Percentiles rank a stretch among this genome's conserved stretches.
Evolutionary conservation across 225 moss, liverwort and hornwort species (phyloP).

Genomic region (Physcomitrium patens): DNA sequence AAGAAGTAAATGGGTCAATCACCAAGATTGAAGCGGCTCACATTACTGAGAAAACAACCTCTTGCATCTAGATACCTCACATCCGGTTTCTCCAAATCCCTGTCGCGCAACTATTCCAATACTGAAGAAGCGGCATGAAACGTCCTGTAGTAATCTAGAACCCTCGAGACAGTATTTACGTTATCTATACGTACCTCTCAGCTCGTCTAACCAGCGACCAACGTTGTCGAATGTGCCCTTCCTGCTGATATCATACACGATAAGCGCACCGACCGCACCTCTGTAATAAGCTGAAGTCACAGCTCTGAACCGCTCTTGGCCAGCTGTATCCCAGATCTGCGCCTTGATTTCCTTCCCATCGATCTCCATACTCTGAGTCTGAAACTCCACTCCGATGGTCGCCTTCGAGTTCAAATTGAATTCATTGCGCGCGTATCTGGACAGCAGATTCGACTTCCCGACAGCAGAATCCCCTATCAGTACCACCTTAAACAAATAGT

Average conservation of each 20-base stretch:
- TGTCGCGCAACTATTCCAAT: not conserved
- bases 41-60: not conserved
- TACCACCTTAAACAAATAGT: constrained; percentile 95
- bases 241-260: constrained; percentile 93
- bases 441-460: constrained; percentile 87
- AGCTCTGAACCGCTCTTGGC: constrained; percentile 90
- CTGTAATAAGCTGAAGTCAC: constrained; percentile 93
- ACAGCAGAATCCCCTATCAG: constrained; percentile 89
- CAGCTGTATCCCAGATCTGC: constrained; percentile 98
- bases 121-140: not conserved
- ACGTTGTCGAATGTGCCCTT: constrained; percentile 85
- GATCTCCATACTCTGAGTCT: constrained; percentile 93
- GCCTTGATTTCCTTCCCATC: constrained; percentile 95
- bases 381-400: constrained; percentile 92
- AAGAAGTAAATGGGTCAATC: too few species aligned
- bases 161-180: not conserved
- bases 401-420: constrained; percentile 93
- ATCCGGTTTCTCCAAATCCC: not conserved
- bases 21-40: too few species aligned
- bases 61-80: not conserved
- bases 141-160: not conserved
- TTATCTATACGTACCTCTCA: constrained; percentile 57
- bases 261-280: constrained; percentile 89
- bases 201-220: constrained; percentile 88
- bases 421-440: constrained; percentile 85